Percentiles rank a stretch among this genome's conserved stretches.
Evolutionary conservation across 2,329 filamentous ascomycete species (phyloP).

Genomic region (Exophiala dermatitidis): DNA sequence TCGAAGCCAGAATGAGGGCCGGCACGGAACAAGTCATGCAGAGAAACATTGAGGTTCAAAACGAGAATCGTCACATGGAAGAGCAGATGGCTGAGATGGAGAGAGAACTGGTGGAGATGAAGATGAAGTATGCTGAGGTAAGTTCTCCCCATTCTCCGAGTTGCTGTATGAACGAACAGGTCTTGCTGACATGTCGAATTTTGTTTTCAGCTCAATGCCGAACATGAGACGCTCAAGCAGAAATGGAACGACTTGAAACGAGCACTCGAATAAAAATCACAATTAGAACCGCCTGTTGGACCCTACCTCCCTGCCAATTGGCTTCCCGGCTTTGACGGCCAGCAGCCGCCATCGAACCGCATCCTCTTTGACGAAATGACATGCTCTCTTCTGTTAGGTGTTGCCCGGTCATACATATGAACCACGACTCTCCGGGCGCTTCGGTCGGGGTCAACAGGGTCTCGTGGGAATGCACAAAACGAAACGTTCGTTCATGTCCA

Average conservation of each 20-base stretch:
- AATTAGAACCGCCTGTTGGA: neutral
- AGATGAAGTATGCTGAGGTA: slow-evolving; percentile 94
- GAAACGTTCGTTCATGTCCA: too few relatives aligned
- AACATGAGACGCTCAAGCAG: slow-evolving; percentile 63
- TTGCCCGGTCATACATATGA: too few relatives aligned
- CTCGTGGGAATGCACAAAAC: too few relatives aligned
- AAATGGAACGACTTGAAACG: slow-evolving; percentile 68
- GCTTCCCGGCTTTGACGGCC: neutral
- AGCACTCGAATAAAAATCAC: slow-evolving; percentile 40
- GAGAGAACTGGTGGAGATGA: slow-evolving; percentile 82
- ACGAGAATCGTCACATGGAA: slow-evolving; percentile 81
- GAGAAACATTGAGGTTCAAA: slow-evolving; percentile 85
- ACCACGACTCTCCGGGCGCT: too few relatives aligned
- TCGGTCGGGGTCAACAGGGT: too few relatives aligned
- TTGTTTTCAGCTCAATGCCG: slow-evolving; percentile 54
- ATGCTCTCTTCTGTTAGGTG: too few relatives aligned
- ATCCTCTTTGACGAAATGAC: too few relatives aligned
- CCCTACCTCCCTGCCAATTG: neutral
- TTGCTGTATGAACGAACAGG: neutral
- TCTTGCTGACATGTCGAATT: neutral
- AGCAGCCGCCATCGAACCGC: too few relatives aligned
- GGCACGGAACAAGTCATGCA: slow-evolving; percentile 92
- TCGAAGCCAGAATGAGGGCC: slow-evolving; percentile 70
- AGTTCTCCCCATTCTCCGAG: slow-evolving; percentile 33
- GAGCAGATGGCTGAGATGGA: slow-evolving; percentile 89